Conservation (phyloP, 2,329 filamentous ascomycete genomes). For the Balansia obtecta region DNA sequence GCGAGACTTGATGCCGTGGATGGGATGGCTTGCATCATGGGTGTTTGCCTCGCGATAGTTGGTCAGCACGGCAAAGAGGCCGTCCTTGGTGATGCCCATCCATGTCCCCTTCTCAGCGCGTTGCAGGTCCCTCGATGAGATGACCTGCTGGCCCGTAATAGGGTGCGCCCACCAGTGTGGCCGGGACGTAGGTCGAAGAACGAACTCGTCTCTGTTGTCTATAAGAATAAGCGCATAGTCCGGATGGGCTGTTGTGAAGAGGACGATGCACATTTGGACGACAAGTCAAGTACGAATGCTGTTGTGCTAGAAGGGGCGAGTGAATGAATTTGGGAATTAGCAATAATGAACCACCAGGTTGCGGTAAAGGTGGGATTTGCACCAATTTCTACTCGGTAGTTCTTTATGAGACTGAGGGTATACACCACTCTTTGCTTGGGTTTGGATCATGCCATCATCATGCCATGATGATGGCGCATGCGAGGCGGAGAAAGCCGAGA, state of each 20-base stretch:
- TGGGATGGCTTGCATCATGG: constrained; percentile 36
- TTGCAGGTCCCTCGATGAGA: constrained; percentile 50
- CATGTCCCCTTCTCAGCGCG: constrained; percentile 52
- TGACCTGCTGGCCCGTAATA: constrained; percentile 30
- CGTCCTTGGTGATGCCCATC: constrained; percentile 48
- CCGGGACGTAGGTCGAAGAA: constrained; percentile 49
- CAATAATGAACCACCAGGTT: too few species aligned
- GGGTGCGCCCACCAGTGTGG: constrained; percentile 50
- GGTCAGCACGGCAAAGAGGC: constrained; percentile 51
- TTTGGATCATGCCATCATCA: not conserved
- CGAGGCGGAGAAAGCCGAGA: too few species aligned
- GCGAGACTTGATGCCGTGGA: constrained; percentile 43
- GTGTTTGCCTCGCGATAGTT: constrained; percentile 49
- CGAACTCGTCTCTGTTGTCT: constrained; percentile 68
- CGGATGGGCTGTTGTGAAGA: constrained; percentile 65
- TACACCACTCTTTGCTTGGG: not conserved
- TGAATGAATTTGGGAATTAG: too few species aligned
- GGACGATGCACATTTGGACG: constrained; percentile 58
- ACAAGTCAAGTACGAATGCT: not conserved
- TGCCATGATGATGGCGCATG: not conserved
- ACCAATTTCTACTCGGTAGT: too few species aligned
- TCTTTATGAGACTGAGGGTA: not conserved
- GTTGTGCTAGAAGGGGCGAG: too few species aligned
- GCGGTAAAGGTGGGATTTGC: too few species aligned
- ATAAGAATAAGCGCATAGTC: constrained; percentile 62